These are phyloP conservation scores for Flaveria robusta DNA, from an alignment of 129 eudicot genomes.

Conservation along the genomic window DNA sequence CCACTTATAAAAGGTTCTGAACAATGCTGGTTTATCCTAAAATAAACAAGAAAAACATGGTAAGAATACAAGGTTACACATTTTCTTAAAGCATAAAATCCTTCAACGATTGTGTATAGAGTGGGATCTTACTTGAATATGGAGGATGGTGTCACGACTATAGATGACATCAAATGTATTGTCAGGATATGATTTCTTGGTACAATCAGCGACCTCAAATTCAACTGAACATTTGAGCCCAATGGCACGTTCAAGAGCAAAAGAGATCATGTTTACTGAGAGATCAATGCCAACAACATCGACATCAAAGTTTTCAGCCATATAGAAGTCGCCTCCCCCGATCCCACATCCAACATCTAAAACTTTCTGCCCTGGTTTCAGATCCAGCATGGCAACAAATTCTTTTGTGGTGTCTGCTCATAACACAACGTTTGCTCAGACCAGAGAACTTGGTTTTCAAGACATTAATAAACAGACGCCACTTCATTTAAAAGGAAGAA, in stretches of 20 bases:
- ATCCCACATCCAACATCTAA: constrained; percentile 99
- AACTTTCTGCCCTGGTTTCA: constrained; percentile 90
- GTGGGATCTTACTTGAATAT: constrained; percentile 70
- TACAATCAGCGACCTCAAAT: constrained; percentile 98
- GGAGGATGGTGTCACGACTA: constrained; percentile 96
- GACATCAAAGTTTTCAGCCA: constrained; percentile 87
- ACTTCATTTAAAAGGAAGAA: background rate
- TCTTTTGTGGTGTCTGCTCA: constrained; percentile 88
- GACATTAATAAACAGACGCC: background rate
- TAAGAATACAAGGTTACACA: background rate
- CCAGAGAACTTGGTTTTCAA: background rate
- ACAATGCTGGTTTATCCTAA: constrained; percentile 88
- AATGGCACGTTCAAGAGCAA: constrained; percentile 88
- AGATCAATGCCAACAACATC: constrained; percentile 95
- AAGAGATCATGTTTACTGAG: constrained; percentile 89
- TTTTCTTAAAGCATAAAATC: background rate
- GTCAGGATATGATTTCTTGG: constrained; percentile 80
- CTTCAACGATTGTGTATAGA: too few species aligned
- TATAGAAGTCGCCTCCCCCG: constrained; percentile 97
- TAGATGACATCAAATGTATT: constrained; percentile 88
- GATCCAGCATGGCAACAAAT: constrained; percentile 78
- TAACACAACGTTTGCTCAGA: background rate
- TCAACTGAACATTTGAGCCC: constrained; percentile 89
- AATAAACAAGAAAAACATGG: background rate
- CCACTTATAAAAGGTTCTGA: constrained; percentile 86